Evolutionary conservation across 352 stramenopile genomes (phyloP), one percentile per base, ranked within the genome.

Genomic region (Phytophthora brassicae): DNA sequence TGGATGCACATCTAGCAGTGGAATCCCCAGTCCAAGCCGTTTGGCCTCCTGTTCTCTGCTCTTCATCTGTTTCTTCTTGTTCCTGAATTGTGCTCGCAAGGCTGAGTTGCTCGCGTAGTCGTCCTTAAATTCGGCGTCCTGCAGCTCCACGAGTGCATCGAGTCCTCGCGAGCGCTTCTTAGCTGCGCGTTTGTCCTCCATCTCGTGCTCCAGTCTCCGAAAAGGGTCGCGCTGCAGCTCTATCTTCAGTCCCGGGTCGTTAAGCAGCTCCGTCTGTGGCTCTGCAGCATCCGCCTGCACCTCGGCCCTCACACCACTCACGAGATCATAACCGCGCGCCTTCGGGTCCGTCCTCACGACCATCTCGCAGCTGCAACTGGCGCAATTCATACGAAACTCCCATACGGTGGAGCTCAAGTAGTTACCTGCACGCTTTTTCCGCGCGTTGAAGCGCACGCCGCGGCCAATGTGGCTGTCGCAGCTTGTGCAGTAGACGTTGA

Each of bases 301-400:
- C 67, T 98, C 64, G 9, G 92, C 86, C 36, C 88, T 74, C 36
- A 99, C 86, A 12, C 96, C 97, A 33, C 71, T 83, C 24, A 92
- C 74, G 47, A 96, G 86, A 17, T 90, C 84, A 72, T 97, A 98
- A 23, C 81, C 86, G 33, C 85, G 76, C 50, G 94, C 79, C 71
- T 97, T 83, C 3, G 97, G 97, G 81, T 99, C 97, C n/a, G 95
- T 99, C 51, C 88, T 77, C 52, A 99, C 94, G 13, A 94, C 74
- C 82, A 99, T 91, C 57, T 88, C 64, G 54, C 80, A 60, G 67
- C 75, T 47, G 83, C 96, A 99, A 19, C 66, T 72, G 29, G 91
- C 79, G 75, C 97, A 99, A 56, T 80, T 92, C 68, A 99, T 95
- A 24, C 64, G 68, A 69, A 99, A 99, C 73, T 98, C 90, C 70